A percentile compares a stretch with the other conserved stretches of the same genome.
These are phyloP conservation scores for Papilionanthe hybrid DNA, from an alignment of 116 monocot species.

Conservation along the genomic window DNA sequence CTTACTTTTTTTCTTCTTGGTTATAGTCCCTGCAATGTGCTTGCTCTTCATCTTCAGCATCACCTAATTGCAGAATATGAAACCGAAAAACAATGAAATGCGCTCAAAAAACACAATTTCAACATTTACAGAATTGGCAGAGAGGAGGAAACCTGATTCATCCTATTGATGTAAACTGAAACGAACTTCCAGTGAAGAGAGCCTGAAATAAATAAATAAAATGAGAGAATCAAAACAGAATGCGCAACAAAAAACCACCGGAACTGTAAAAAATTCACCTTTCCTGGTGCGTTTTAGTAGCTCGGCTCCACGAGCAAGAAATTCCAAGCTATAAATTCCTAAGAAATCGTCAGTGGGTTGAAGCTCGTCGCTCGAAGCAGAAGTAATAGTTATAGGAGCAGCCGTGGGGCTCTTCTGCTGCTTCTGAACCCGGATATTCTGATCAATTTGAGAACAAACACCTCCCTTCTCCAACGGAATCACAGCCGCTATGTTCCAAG, in stretches of 20 bases:
- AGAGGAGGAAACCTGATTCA: conserved; percentile 47
- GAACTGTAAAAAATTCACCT: conserved; percentile 28
- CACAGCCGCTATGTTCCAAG: conserved; percentile 94
- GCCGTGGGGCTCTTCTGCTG: conserved; percentile 17
- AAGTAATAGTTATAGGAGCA: not conserved
- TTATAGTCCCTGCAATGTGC: conserved; percentile 87
- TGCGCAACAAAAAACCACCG: not conserved
- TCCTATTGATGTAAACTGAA: conserved; percentile 71
- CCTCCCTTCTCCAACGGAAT: conserved; percentile 85
- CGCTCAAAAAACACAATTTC: not conserved
- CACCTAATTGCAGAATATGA: conserved; percentile 23
- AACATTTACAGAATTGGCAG: not conserved
- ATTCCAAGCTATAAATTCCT: conserved; percentile 58
- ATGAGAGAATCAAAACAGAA: not conserved
- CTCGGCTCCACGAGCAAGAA: conserved; percentile 75
- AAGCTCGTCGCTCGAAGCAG: conserved; percentile 24
- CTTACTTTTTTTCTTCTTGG: conserved; percentile 98
- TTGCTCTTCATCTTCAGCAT: conserved; percentile 95
- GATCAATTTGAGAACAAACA: not conserved
- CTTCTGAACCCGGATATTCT: conserved; percentile 5
- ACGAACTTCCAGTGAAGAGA: conserved; percentile 92
- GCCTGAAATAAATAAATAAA: conserved; percentile 30
- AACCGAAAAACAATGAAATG: not conserved
- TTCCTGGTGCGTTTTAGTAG: conserved; percentile 91
- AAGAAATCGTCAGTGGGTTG: conserved; percentile 52